These are phyloP conservation scores for Aspergillus bombycis DNA, from an alignment of 2,329 filamentous ascomycete species.

Conservation along the genomic window DNA sequence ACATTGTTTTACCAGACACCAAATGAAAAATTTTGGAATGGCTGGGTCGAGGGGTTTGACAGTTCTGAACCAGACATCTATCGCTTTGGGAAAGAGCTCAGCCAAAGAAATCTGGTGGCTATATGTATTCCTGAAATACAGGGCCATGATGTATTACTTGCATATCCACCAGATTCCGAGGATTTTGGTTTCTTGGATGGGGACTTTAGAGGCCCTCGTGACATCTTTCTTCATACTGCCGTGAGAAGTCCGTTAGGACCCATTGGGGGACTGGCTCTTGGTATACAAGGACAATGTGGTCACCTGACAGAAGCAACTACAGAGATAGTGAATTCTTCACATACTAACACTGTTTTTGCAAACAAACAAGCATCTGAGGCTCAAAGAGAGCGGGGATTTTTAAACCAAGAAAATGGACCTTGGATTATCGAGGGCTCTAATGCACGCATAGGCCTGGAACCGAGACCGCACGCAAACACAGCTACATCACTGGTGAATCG, in stretches of 20 bases:
- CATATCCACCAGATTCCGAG: conserved; percentile 30
- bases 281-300: background rate
- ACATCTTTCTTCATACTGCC: conserved; percentile 25
- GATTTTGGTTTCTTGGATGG: conserved; percentile 31
- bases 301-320: background rate
- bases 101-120: conserved; percentile 29
- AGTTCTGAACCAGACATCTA: conserved; percentile 34
- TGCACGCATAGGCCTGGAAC: background rate
- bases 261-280: conserved; percentile 1
- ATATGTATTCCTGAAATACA: conserved; percentile 28
- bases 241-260: conserved; percentile 23
- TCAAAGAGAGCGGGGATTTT: background rate
- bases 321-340: background rate
- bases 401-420: background rate
- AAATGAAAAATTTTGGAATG: conserved; percentile 28
- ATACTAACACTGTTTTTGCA: background rate
- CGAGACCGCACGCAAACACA: background rate
- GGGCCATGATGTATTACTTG: conserved; percentile 28
- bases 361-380: background rate
- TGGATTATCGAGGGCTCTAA: background rate
- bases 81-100: conserved; percentile 31
- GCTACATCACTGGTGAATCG: background rate
- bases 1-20: background rate
- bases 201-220: background rate
- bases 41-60: conserved; percentile 39